Percentiles rank a stretch among this genome's conserved stretches.
phyloP scores from a whole-genome alignment of 805 yeast genomes.

The Torulaspora quercuum region DNA sequence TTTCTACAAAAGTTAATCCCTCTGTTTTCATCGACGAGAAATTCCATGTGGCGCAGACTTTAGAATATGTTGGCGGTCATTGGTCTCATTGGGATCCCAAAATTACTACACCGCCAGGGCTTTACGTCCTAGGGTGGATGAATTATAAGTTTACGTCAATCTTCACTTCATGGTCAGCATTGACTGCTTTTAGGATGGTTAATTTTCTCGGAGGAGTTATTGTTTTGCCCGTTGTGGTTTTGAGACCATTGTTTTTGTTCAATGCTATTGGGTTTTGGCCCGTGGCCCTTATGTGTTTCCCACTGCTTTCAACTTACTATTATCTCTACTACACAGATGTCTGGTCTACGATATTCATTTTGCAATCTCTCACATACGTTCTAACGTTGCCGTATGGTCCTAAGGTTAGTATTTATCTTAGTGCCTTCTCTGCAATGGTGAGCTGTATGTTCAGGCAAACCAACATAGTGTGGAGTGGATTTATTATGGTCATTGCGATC shows the following conservation, averaged over 20 bases:
- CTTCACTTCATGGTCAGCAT: constrained; percentile 28
- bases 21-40: constrained; percentile 56
- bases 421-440: constrained; percentile 55
- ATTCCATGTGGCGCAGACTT: constrained; percentile 81
- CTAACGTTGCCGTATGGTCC: constrained; percentile 40
- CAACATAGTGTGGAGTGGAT: constrained; percentile 79
- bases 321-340: constrained; percentile 87
- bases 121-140: constrained; percentile 52
- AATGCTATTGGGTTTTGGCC: constrained; percentile 46
- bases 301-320: constrained; percentile 69
- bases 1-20: constrained; percentile 33
- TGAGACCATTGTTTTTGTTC: constrained; percentile 40
- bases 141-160: constrained; percentile 30
- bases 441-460: constrained; percentile 86
- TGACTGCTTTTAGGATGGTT: constrained; percentile 48
- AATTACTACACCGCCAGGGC: constrained; percentile 96
- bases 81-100: constrained; percentile 78
- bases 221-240: constrained; percentile 48
- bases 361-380: constrained; percentile 51
- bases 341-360: constrained; percentile 76
- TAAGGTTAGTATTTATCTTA: constrained; percentile 37
- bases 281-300: constrained; percentile 50
- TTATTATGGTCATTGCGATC: constrained; percentile 52
- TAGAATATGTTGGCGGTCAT: constrained; percentile 56
- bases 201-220: constrained; percentile 66